A percentile compares a stretch with the other conserved stretches of the same genome.
phyloP scores from a whole-genome alignment of 139 green algal genomes.

The Chlamydomonas sp. region DNA sequence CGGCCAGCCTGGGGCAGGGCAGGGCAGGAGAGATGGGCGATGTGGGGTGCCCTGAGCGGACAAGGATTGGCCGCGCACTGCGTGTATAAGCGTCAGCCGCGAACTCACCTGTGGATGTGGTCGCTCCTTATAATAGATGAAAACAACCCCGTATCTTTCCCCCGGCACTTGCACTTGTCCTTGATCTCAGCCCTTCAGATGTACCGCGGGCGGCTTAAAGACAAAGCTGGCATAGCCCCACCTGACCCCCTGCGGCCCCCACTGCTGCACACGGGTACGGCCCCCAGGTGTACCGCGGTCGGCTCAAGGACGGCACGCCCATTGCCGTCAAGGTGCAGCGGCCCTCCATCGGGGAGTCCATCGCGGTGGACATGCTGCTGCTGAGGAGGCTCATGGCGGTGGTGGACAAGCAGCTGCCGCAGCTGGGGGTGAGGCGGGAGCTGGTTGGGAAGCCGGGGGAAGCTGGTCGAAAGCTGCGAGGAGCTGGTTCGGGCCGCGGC shows the following conservation, averaged over 20 bases:
- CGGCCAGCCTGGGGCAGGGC: no score
- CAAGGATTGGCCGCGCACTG: not conserved
- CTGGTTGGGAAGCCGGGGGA: not conserved
- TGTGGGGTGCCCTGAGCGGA: no score
- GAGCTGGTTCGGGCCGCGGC: no score
- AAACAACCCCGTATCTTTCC: no score
- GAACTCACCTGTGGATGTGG: no score
- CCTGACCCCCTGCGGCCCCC: not conserved
- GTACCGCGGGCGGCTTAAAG: no score
- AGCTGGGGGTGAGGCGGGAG: constrained; percentile 1
- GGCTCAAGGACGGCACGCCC: constrained; percentile 78
- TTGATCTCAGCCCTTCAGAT: no score
- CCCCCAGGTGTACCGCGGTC: constrained; percentile 85
- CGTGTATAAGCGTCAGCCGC: not conserved
- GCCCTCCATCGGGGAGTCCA: constrained; percentile 90
- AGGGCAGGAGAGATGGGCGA: no score
- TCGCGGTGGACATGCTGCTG: constrained; percentile 95
- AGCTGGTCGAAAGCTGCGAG: not conserved
- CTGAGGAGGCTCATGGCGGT: constrained; percentile 80
- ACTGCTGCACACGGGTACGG: not conserved
- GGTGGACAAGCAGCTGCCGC: constrained; percentile 75
- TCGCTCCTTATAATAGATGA: no score
- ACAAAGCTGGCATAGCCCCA: no score
- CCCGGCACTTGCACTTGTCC: no score
- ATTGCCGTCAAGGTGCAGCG: constrained; percentile 98